Percentiles rank a stretch among this genome's conserved stretches.
Evolutionary conservation across 140 eudicot genomes (phyloP).

Genomic region (Artemisia princeps): DNA sequence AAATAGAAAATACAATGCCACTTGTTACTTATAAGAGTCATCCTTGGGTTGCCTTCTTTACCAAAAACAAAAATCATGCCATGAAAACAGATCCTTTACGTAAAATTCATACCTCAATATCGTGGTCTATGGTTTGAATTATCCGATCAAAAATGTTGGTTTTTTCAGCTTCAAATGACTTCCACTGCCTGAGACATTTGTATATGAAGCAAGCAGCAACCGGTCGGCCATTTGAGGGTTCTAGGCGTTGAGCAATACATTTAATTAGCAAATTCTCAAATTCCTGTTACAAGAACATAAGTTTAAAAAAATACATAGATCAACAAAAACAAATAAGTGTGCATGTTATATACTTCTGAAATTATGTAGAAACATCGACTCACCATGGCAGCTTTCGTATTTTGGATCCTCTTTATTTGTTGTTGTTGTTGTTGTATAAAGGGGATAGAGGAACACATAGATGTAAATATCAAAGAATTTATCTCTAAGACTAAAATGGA

Average conservation of each 20-base stretch:
- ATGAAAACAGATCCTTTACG: not conserved
- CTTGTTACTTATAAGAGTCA: no score
- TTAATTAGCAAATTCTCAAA: constrained; percentile 82
- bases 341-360: no score
- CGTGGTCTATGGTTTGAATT: not conserved
- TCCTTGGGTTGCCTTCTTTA: not conserved
- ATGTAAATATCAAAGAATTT: constrained; percentile 19
- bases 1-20: no score
- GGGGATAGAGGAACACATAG: constrained; percentile 17
- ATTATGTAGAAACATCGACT: not conserved
- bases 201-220: constrained; percentile 85
- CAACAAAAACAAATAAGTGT: not conserved
- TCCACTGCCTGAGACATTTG: not conserved
- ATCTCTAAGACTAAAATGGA: constrained; percentile 8
- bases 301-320: no score
- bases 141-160: not conserved
- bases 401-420: not conserved
- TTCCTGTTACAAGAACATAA: constrained; percentile 38
- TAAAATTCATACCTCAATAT: not conserved
- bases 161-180: not conserved
- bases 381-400: not conserved
- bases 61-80: not conserved
- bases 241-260: constrained; percentile 78
- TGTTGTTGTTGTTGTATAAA: not conserved
- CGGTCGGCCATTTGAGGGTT: constrained; percentile 74